Conservation (phyloP, 164 flowering plant species). For the Annona squamosa region DNA sequence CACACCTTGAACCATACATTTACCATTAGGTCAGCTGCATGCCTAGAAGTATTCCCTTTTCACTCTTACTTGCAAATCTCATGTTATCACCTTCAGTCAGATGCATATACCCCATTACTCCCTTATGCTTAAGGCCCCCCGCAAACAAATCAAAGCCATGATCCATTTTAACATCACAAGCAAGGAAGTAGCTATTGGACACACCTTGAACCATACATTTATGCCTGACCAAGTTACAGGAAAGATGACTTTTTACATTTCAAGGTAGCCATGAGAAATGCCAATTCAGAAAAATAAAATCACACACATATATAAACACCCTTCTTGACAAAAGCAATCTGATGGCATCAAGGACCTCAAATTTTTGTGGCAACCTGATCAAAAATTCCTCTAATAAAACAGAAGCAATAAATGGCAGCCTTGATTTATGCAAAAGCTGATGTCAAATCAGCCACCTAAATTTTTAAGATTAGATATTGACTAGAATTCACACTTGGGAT, state of each 20-base stretch:
- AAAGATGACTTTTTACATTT: neutral
- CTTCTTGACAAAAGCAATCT: no score
- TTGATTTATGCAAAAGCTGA: neutral
- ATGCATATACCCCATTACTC: neutral
- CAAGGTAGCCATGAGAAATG: neutral
- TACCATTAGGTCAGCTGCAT: no score
- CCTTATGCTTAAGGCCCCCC: neutral
- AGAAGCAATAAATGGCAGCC: neutral
- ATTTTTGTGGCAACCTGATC: neutral
- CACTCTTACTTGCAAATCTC: neutral
- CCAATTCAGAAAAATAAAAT: neutral
- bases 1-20: no score
- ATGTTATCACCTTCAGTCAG: neutral
- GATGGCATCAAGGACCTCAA: neutral
- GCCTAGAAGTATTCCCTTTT: no score
- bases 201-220: no score
- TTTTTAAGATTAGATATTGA: neutral
- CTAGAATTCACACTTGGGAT: neutral
- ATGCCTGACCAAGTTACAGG: neutral
- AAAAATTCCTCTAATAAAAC: neutral
- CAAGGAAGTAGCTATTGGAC: neutral
- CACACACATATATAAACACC: neutral
- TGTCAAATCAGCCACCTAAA: neutral
- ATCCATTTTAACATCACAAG: neutral
- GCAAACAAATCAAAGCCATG: neutral